These are phyloP conservation scores for Aspergillus glaucus DNA, from an alignment of 2,329 filamentous ascomycete genomes.

Conservation along the genomic window DNA sequence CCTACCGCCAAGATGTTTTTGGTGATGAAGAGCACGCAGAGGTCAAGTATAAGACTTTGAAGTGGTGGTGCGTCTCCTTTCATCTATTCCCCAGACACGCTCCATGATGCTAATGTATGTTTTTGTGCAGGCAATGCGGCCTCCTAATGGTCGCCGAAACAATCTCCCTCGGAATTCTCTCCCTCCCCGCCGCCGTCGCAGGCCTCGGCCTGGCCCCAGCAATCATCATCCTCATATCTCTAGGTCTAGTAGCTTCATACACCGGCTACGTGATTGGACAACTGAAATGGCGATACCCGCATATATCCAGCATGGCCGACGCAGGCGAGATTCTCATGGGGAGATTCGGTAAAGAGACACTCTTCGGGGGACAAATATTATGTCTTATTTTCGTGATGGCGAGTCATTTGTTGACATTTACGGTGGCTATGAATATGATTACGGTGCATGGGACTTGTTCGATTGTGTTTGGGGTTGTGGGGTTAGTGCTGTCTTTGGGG, in stretches of 20 bases:
- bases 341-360: conserved; percentile 29
- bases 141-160: conserved; percentile 39
- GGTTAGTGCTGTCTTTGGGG: conserved; percentile 44
- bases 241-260: not conserved
- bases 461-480: not conserved
- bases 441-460: conserved; percentile 51
- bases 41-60: not conserved
- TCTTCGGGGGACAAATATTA: conserved; percentile 38
- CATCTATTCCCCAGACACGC: not conserved
- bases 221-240: not conserved
- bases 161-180: not conserved
- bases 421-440: conserved; percentile 53
- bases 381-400: conserved; percentile 40
- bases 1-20: not conserved
- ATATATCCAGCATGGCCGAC: conserved; percentile 40
- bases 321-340: conserved; percentile 24
- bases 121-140: conserved; percentile 28
- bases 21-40: not conserved
- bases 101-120: too few relatives aligned
- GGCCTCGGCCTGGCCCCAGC: not conserved
- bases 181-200: not conserved
- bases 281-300: conserved; percentile 25
- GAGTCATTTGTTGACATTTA: conserved; percentile 41
- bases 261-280: not conserved
- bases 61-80: not conserved